phyloP scores from a whole-genome alignment of 2,329 filamentous ascomycete species.

The Alternaria novae-zelandiae region DNA sequence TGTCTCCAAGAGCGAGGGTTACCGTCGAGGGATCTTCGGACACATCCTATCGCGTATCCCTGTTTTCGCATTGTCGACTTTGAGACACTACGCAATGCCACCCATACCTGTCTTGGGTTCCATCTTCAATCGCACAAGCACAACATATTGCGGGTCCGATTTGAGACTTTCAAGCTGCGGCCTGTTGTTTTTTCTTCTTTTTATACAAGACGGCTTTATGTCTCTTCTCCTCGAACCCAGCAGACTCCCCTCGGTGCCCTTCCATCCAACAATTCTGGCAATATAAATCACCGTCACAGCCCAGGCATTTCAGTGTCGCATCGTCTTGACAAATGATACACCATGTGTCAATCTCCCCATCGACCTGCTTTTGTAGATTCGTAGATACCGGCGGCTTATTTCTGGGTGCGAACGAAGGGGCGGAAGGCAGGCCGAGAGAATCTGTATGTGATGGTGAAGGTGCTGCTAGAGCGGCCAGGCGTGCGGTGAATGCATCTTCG shows the following conservation, averaged over 20 bases:
- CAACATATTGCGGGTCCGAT: not conserved
- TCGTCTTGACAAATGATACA: slow-evolving; percentile 84
- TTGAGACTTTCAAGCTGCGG: slow-evolving; percentile 11
- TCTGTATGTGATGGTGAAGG: slow-evolving; percentile 42
- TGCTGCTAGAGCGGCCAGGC: slow-evolving; percentile 53
- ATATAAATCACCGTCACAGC: slow-evolving; percentile 75
- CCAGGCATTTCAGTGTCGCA: slow-evolving; percentile 73
- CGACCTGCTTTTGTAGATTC: slow-evolving; percentile 57
- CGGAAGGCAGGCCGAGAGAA: slow-evolving; percentile 52
- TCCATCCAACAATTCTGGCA: slow-evolving; percentile 81
- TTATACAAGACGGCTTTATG: slow-evolving; percentile 71
- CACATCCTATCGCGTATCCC: not conserved
- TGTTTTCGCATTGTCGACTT: not conserved
- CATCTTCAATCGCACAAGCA: not conserved
- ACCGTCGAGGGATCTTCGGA: not conserved
- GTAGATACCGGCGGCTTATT: slow-evolving; percentile 44
- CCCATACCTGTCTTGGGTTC: not conserved
- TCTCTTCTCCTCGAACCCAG: slow-evolving; percentile 71
- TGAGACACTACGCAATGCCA: not conserved
- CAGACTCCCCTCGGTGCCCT: slow-evolving; percentile 74
- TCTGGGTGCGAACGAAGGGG: slow-evolving; percentile 53
- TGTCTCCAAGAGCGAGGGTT: not conserved
- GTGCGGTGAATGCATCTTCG: slow-evolving; percentile 55
- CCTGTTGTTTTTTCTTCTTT: slow-evolving; percentile 26
- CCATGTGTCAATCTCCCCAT: slow-evolving; percentile 78